These are phyloP conservation scores for Calonectria honghensis DNA, from an alignment of 2,329 filamentous ascomycete species.

Conservation along the genomic window DNA sequence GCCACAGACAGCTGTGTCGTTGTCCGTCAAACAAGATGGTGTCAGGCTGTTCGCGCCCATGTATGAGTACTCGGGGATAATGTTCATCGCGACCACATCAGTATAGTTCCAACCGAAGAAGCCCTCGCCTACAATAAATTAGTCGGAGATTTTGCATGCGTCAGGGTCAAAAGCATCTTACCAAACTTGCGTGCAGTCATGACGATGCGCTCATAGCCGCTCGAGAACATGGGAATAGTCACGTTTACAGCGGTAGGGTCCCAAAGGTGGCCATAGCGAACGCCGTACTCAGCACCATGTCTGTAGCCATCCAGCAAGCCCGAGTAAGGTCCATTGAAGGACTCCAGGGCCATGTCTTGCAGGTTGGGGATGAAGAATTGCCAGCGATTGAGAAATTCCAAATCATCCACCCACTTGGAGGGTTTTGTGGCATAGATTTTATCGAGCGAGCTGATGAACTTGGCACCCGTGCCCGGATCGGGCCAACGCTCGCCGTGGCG, in stretches of 20 bases:
- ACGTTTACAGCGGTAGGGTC: background rate
- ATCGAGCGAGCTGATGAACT: background rate
- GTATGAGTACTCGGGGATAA: constrained; percentile 7
- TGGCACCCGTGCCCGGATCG: background rate
- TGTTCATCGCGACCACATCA: background rate
- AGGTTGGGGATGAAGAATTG: constrained; percentile 1
- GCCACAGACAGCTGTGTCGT: constrained; percentile 1
- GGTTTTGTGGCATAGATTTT: background rate
- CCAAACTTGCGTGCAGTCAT: constrained; percentile 7
- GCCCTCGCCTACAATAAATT: background rate
- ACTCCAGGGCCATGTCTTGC: background rate
- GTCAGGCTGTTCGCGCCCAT: constrained; percentile 10
- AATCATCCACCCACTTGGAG: constrained; percentile 1
- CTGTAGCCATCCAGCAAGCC: constrained; percentile 3
- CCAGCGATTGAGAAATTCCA: constrained; percentile 20
- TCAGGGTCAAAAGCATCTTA: background rate
- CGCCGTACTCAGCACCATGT: background rate
- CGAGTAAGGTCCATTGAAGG: constrained; percentile 5
- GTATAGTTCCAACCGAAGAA: constrained; percentile 22
- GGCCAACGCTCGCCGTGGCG: constrained; percentile 18
- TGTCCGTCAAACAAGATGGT: background rate
- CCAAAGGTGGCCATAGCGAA: constrained; percentile 17
- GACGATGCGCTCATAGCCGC: constrained; percentile 4
- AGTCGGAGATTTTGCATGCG: background rate
- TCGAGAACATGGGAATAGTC: constrained; percentile 14